Evolutionary conservation across 345 rosid genomes (phyloP).

Genomic region (Mangifera indica): DNA sequence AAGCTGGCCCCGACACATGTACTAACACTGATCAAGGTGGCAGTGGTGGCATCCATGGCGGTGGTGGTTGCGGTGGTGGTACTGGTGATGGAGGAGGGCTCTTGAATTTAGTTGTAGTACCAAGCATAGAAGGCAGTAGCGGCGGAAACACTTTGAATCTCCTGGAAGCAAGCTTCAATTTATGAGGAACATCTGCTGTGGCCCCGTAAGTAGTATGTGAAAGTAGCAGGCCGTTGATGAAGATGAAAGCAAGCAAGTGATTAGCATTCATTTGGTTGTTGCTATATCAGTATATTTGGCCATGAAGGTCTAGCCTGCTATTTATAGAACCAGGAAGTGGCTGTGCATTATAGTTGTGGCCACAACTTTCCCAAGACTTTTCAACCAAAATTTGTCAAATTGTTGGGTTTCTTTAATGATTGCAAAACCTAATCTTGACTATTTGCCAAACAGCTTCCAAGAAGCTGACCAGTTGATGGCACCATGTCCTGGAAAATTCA

Average conservation of each 20-base stretch:
- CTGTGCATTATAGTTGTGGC: neutral
- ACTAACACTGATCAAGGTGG: neutral
- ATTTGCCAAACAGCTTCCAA: neutral
- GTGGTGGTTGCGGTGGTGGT: neutral
- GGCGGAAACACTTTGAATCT: neutral
- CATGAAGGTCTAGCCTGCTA: neutral
- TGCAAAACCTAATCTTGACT: neutral
- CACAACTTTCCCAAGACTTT: neutral
- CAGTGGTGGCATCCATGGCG: neutral
- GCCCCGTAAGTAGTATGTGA: neutral
- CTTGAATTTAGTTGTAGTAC: neutral
- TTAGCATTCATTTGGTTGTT: neutral
- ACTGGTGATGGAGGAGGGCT: neutral
- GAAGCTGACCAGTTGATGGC: neutral
- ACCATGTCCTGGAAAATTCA: neutral
- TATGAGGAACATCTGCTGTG: neutral
- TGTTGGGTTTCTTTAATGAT: no score
- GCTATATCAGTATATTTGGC: neutral
- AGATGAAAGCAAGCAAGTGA: neutral
- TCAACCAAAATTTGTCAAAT: neutral
- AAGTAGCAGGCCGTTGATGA: neutral
- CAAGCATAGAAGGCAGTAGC: neutral
- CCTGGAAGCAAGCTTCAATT: neutral
- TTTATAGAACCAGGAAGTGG: neutral
- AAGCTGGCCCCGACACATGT: neutral